Base-by-base conservation (phyloP, 164 flowering plant genomes). In the Sedum album region DNA sequence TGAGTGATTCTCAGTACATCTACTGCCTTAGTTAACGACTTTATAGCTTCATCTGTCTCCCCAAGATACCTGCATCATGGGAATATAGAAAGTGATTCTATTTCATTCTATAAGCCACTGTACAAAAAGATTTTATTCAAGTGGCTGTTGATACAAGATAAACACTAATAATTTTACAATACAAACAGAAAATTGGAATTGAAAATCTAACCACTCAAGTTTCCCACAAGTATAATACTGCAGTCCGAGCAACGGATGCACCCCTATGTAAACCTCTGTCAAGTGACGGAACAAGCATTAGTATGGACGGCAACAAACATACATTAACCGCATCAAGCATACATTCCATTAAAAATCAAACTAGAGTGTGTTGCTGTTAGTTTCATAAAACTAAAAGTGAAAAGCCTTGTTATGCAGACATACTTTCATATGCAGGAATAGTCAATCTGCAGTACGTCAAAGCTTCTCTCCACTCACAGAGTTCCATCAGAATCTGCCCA, bases 141-240 rank as follows among this genome's bases (percentile, higher is more conserved):
- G 48, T 38, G 3, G 14, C 25, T 18, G 15, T n/a, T 38, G 41
- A 62, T 14, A 31, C 66, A 31, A 15, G 66, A 62, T 31, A n/a
- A 62, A 7, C 14, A n/a, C n/a, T n/a, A 14, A n/a, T 14, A 23
- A 63, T 5, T 35, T 3, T 15, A 41, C 11, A 18, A 31, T 18
- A 31, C 18, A 8, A 18, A 62, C 65, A 13, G 13, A 38, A 66
- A 69, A 28, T 44, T 1, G 17, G 28, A 18, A 28, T 31, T 26
- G 9, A 44, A 38, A 68, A 51, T 62, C 84, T 72, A 42, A 94
- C 99, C 99, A 94, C 80, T 91, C 93, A 38, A 94, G 90, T 73
- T 91, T 94, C 66, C 99, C 99, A 70, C 93, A 81, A 1, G 88
- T 82, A 74, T 91, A 91, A 72, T 87, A 86, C 68, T 94, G 99